These are phyloP conservation scores for Penicillium sp. DNA, from an alignment of 2,329 filamentous ascomycete genomes.

Conservation along the genomic window DNA sequence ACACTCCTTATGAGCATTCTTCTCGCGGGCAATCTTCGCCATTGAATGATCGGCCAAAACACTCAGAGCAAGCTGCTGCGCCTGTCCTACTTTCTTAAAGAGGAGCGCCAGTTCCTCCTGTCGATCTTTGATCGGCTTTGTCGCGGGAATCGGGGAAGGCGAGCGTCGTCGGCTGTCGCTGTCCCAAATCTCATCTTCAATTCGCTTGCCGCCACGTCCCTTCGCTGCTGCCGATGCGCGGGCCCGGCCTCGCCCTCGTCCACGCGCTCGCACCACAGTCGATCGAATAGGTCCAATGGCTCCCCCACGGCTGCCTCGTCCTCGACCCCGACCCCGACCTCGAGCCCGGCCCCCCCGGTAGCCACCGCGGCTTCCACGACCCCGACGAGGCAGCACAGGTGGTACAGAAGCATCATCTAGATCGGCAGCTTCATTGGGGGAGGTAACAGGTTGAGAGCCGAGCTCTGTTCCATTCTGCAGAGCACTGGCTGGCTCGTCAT, in stretches of 20 bases:
- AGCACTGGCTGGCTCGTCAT: slow-evolving; percentile 22
- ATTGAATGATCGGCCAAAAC: slow-evolving; percentile 46
- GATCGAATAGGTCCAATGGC: slow-evolving; percentile 23
- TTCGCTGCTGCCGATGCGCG: slow-evolving; percentile 25
- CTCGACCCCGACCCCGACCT: slow-evolving; percentile 38
- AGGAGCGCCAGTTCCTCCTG: slow-evolving; percentile 48
- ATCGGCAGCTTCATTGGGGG: slow-evolving; percentile 18
- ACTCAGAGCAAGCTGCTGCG: slow-evolving; percentile 45
- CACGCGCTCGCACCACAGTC: slow-evolving; percentile 22
- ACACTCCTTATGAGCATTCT: slow-evolving; percentile 45
- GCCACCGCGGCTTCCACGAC: slow-evolving; percentile 20
- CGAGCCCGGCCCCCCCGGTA: slow-evolving; percentile 30
- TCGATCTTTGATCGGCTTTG: slow-evolving; percentile 45
- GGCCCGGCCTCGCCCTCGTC: slow-evolving; percentile 35
- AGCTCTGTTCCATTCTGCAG: slow-evolving; percentile 27
- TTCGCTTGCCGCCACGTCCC: slow-evolving; percentile 24
- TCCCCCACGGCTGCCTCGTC: slow-evolving; percentile 39
- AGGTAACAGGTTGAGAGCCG: slow-evolving; percentile 24
- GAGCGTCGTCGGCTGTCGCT: slow-evolving; percentile 39
- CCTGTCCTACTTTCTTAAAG: slow-evolving; percentile 47
- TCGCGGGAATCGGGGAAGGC: slow-evolving; percentile 40
- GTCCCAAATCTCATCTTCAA: slow-evolving; percentile 32
- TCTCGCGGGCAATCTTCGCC: slow-evolving; percentile 43
- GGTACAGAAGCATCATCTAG: slow-evolving; percentile 4
- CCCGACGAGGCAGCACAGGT: slow-evolving; percentile 8